Evolutionary conservation across 2,329 filamentous ascomycete species (phyloP).

Genomic region (Neocatenulostroma microsporum): DNA sequence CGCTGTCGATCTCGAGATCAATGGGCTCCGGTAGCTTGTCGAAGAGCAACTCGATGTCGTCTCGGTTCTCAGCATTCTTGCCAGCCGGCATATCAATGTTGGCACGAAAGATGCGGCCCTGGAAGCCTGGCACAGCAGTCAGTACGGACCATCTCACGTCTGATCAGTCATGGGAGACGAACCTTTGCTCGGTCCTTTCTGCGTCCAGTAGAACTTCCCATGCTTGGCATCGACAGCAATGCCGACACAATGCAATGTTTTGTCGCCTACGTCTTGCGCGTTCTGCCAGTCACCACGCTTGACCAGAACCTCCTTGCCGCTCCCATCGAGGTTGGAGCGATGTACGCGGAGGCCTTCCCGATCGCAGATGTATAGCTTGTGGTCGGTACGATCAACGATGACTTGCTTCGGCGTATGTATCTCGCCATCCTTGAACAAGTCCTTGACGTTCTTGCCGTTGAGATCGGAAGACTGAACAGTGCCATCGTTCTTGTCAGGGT

Average conservation of each 20-base stretch:
- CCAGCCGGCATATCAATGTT: slow-evolving; percentile 34
- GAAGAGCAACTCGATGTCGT: slow-evolving; percentile 40
- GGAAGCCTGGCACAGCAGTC: no score
- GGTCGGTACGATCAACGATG: slow-evolving; percentile 19
- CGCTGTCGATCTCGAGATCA: slow-evolving; percentile 49
- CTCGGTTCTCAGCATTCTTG: slow-evolving; percentile 28
- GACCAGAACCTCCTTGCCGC: slow-evolving; percentile 33
- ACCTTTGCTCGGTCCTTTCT: slow-evolving; percentile 50
- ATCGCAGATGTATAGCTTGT: slow-evolving; percentile 37
- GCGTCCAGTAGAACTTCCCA: slow-evolving; percentile 52
- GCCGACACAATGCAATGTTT: slow-evolving; percentile 38
- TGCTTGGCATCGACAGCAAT: slow-evolving; percentile 39
- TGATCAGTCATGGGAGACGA: no score
- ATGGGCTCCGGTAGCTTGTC: slow-evolving; percentile 48
- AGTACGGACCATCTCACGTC: no score
- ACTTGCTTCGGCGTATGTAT: slow-evolving; percentile 46
- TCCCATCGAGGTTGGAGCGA: slow-evolving; percentile 32
- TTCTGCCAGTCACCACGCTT: slow-evolving; percentile 32
- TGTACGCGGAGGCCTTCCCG: slow-evolving; percentile 37
- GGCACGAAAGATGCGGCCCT: slow-evolving; percentile 49
- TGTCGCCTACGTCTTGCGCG: slow-evolving; percentile 20
- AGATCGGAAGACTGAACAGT: slow-evolving; percentile 28
- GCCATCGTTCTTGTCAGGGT: slow-evolving; percentile 17
- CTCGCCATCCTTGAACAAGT: slow-evolving; percentile 37
- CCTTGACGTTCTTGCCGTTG: slow-evolving; percentile 41